phyloP scores from a whole-genome alignment of 805 yeast genomes.

The Metschnikowia amazonensis region DNA sequence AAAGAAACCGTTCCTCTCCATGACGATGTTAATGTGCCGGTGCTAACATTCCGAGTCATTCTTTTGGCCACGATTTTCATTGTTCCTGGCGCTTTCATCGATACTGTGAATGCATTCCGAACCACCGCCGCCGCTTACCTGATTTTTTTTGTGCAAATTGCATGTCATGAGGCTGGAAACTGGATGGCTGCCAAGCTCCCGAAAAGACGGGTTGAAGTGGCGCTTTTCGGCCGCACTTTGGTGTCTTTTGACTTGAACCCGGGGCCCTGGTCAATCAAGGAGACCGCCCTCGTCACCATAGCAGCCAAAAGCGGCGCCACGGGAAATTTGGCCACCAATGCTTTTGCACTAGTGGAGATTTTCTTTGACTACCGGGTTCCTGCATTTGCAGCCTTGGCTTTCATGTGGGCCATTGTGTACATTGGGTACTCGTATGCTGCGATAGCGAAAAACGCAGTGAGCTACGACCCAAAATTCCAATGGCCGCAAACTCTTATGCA shows the following conservation, averaged over 20 bases:
- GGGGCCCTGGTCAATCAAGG: conserved; percentile 55
- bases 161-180: conserved; percentile 45
- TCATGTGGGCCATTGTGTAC: conserved; percentile 52
- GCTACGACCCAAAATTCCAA: conserved; percentile 46
- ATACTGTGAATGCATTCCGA: conserved; percentile 40
- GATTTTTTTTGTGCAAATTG: conserved; percentile 49
- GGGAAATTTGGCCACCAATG: conserved; percentile 47
- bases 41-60: conserved; percentile 35
- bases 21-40: conserved; percentile 40
- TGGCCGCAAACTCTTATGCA: conserved; percentile 54
- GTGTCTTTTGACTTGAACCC: conserved; percentile 40
- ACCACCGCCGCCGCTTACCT: conserved; percentile 49
- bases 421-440: conserved; percentile 53
- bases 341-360: conserved; percentile 45
- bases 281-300: conserved; percentile 48
- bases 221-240: conserved; percentile 10
- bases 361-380: conserved; percentile 37
- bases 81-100: conserved; percentile 41
- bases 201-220: conserved; percentile 18
- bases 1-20: conserved; percentile 35
- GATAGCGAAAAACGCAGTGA: conserved; percentile 42
- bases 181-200: conserved; percentile 45
- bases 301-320: conserved; percentile 53
- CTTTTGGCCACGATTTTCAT: conserved; percentile 32
- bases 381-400: conserved; percentile 33